Conservation (phyloP, 2,329 filamentous ascomycete species). For the Eutypella sp. region DNA sequence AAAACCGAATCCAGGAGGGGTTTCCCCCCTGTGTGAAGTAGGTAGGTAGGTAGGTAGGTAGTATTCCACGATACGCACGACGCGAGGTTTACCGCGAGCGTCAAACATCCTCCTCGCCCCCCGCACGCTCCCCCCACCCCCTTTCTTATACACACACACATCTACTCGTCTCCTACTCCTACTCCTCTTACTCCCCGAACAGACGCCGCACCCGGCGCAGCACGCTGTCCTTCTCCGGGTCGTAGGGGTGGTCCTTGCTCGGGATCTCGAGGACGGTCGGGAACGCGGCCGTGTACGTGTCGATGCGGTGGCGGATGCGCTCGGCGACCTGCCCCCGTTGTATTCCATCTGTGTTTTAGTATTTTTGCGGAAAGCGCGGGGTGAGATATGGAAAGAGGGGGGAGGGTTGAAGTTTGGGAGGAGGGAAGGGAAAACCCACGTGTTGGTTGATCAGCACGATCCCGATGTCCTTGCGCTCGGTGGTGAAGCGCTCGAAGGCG, state of each 20-base stretch:
- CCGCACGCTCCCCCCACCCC: too few relatives aligned
- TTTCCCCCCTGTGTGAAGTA: too few relatives aligned
- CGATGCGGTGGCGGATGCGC: conserved; percentile 83
- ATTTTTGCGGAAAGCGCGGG: too few relatives aligned
- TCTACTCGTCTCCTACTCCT: not conserved
- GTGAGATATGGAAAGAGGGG: too few relatives aligned
- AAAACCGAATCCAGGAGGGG: too few relatives aligned
- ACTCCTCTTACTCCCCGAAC: conserved; percentile 58
- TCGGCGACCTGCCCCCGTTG: conserved; percentile 97
- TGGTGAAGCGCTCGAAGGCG: conserved; percentile 84
- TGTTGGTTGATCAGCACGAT: conserved; percentile 98
- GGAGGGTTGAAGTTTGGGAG: not conserved
- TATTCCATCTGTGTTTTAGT: too few relatives aligned
- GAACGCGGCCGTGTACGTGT: conserved; percentile 90
- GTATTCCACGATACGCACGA: too few relatives aligned
- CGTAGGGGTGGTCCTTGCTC: conserved; percentile 97
- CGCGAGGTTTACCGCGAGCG: too few relatives aligned
- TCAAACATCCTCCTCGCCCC: too few relatives aligned
- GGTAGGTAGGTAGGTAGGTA: not conserved
- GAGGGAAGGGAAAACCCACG: conserved; percentile 46
- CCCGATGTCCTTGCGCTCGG: conserved; percentile 90
- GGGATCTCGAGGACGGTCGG: conserved; percentile 96
- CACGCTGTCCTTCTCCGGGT: conserved; percentile 98
- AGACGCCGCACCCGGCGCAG: conserved; percentile 72
- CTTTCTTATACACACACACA: not conserved